Conservation (phyloP, 768 basidiomycete species). For the Phylloporus arenicola region DNA sequence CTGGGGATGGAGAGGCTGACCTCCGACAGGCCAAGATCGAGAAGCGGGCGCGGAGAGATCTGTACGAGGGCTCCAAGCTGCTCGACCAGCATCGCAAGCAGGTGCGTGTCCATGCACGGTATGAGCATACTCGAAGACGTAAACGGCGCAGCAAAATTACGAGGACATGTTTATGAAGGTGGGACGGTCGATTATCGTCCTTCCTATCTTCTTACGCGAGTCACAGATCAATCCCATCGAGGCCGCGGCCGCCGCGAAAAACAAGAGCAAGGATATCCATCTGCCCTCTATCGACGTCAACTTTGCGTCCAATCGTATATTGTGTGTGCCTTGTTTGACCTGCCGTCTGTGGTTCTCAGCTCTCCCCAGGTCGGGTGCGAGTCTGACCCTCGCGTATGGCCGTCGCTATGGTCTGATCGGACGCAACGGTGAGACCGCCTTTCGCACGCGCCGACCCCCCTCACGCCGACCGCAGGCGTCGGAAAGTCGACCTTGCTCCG, state of each 20-base stretch:
- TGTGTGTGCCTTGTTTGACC: conserved; percentile 45
- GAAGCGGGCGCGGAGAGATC: conserved; percentile 83
- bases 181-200: neutral
- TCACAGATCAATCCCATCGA: conserved; percentile 89
- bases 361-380: conserved; percentile 65
- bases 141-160: conserved; percentile 76
- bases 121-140: neutral
- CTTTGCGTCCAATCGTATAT: conserved; percentile 91
- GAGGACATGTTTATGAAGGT: conserved; percentile 99
- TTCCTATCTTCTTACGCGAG: neutral
- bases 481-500: conserved; percentile 96
- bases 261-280: conserved; percentile 97
- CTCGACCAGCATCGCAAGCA: conserved; percentile 90
- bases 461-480: conserved; percentile 48
- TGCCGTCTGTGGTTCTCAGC: no score
- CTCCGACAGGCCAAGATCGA: conserved; percentile 82
- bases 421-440: conserved; percentile 54
- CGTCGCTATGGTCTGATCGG: conserved; percentile 91
- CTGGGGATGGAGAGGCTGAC: neutral
- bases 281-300: conserved; percentile 92
- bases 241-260: conserved; percentile 68
- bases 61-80: conserved; percentile 95
- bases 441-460: neutral
- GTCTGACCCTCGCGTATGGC: conserved; percentile 81
- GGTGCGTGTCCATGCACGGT: conserved; percentile 34